Conservation (phyloP, 805 yeast species). For the Starmerella gropengiesseri region DNA sequence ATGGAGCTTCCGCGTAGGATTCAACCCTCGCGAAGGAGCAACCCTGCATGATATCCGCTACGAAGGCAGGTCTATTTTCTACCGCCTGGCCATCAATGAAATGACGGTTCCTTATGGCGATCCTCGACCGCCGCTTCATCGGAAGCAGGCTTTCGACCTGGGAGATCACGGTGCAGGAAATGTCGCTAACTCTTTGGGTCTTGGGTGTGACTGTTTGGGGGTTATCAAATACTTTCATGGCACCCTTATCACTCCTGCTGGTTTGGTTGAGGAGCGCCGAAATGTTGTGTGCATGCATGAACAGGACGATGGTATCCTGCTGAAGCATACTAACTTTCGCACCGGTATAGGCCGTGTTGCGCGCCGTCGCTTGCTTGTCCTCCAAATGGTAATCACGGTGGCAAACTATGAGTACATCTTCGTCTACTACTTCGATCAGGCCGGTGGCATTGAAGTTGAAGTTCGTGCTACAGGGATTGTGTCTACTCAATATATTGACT, state of each 20-base stretch:
- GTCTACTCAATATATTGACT: conserved; percentile 75
- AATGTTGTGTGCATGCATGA: conserved; percentile 75
- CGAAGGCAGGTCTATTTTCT: conserved; percentile 66
- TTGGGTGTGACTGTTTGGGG: conserved; percentile 79
- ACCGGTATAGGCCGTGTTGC: conserved; percentile 60
- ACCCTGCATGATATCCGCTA: conserved; percentile 60
- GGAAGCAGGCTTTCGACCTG: conserved; percentile 76
- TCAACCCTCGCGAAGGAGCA: conserved; percentile 69
- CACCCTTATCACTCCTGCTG: conserved; percentile 43
- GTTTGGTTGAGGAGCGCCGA: conserved; percentile 51
- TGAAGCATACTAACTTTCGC: conserved; percentile 71
- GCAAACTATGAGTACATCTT: conserved; percentile 74
- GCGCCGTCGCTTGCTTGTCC: conserved; percentile 66
- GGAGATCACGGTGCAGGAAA: conserved; percentile 78
- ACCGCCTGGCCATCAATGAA: conserved; percentile 63
- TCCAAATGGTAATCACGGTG: conserved; percentile 74
- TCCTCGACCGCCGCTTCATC: conserved; percentile 69
- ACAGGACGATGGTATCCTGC: conserved; percentile 69
- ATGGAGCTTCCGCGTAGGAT: conserved; percentile 64
- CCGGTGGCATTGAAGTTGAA: conserved; percentile 67
- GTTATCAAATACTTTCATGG: conserved; percentile 64
- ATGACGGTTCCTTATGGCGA: conserved; percentile 86
- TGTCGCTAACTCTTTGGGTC: conserved; percentile 52
- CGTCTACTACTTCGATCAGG: conserved; percentile 62
- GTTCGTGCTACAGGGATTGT: conserved; percentile 79